phyloP scores from a whole-genome alignment of 2,329 filamentous ascomycete species.

The Sclerotinia subarctica region DNA sequence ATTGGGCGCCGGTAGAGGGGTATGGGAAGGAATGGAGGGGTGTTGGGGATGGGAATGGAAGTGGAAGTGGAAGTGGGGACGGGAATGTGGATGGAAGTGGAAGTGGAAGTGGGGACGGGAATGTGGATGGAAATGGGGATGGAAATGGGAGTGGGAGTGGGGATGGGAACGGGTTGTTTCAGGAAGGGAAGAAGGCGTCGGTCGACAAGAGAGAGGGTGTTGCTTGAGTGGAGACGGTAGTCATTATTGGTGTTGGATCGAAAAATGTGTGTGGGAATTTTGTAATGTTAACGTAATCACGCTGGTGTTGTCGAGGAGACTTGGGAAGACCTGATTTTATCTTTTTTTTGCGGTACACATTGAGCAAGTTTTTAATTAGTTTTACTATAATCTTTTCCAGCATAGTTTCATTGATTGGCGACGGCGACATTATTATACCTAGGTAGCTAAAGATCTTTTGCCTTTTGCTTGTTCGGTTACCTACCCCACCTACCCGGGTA shows the following conservation, averaged over 20 bases:
- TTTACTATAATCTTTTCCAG: neutral
- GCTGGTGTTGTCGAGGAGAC: neutral
- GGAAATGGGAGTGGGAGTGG: neutral
- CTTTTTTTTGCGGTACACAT: neutral
- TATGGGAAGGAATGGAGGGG: slow-evolving; percentile 4
- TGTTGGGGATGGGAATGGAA: neutral
- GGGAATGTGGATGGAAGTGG: neutral
- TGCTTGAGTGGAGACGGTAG: neutral
- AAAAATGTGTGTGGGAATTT: neutral
- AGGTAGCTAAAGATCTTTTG: too few relatives aligned
- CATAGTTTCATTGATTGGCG: neutral
- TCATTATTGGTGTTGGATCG: neutral
- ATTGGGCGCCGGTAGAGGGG: slow-evolving; percentile 11
- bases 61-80: neutral
- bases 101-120: neutral
- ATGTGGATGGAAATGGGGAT: neutral
- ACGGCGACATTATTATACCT: too few relatives aligned
- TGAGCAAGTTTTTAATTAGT: neutral
- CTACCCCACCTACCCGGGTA: too few relatives aligned
- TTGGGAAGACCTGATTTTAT: neutral
- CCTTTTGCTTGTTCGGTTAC: too few relatives aligned
- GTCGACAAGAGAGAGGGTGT: neutral
- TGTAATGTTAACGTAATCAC: neutral
- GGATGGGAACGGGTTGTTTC: neutral
- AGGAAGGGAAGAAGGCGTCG: neutral